A percentile compares a stretch with the other conserved stretches of the same genome.
Evolutionary conservation across 306 rosid genomes (phyloP).

Genomic region (Dalbergia oliveri): DNA sequence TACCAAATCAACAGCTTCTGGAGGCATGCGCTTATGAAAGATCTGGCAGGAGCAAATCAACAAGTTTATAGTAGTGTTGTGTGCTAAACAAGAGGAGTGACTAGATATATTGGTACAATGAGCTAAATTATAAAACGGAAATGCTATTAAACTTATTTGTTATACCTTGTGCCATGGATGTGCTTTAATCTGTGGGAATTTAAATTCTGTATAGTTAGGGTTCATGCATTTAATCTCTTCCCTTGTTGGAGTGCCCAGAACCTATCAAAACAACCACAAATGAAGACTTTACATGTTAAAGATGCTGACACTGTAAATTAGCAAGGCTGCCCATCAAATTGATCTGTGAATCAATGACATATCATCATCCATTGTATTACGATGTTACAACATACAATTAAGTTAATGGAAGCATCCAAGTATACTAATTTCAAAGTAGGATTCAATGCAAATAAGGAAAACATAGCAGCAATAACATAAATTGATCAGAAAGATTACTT

Average conservation of each 20-base stretch:
- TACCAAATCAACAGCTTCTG: conserved; percentile 94
- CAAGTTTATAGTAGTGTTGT: conserved; percentile 16
- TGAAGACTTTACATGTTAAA: background rate
- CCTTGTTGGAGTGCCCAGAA: conserved; percentile 93
- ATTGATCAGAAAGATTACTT: conserved; percentile 59
- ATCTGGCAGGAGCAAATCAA: conserved; percentile 56
- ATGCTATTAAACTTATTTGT: background rate
- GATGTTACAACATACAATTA: background rate
- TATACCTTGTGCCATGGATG: conserved; percentile 97
- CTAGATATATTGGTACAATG: background rate
- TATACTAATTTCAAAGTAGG: conserved; percentile 24
- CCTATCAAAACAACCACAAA: conserved; percentile 52
- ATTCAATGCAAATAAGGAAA: background rate
- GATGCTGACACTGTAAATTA: conserved; percentile 23
- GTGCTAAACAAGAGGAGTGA: background rate
- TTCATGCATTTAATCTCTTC: conserved; percentile 98
- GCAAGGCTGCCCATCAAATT: conserved; percentile 11
- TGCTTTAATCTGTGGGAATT: conserved; percentile 94
- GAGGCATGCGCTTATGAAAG: conserved; percentile 94
- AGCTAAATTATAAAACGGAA: background rate
- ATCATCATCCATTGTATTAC: conserved; percentile 5
- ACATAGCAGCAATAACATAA: background rate
- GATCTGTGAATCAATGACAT: background rate
- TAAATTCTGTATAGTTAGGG: conserved; percentile 91
- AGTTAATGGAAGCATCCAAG: conserved; percentile 18